These are phyloP conservation scores for Microcos paniculata DNA, from an alignment of 345 rosid genomes.

Conservation along the genomic window DNA sequence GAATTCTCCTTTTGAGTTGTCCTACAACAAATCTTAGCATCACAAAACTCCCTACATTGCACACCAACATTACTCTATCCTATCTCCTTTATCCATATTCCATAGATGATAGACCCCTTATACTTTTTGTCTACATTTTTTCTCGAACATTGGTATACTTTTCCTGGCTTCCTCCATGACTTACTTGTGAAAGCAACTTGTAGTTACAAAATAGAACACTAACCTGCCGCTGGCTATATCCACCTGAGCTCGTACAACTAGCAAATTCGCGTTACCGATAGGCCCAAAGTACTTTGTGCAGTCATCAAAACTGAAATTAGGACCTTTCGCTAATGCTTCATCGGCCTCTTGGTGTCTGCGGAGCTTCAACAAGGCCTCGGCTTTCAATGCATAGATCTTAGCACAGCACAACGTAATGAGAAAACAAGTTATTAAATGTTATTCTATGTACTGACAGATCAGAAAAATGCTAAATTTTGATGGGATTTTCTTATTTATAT, in stretches of 20 bases:
- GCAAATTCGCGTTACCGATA: conserved; percentile 62
- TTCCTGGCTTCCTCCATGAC: neutral
- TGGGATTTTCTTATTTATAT: neutral
- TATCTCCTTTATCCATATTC: neutral
- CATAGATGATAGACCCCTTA: neutral
- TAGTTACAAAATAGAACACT: conserved; percentile 11
- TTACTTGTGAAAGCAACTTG: neutral
- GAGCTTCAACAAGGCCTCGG: conserved; percentile 79
- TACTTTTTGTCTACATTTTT: neutral
- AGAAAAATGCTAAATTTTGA: neutral
- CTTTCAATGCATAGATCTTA: conserved; percentile 79
- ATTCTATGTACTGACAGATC: neutral
- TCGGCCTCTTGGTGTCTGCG: conserved; percentile 81
- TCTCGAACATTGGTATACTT: neutral
- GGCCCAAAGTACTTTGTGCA: conserved; percentile 78
- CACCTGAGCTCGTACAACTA: conserved; percentile 77
- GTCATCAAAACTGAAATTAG: conserved; percentile 55
- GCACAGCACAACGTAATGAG: neutral
- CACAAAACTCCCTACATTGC: conserved; percentile 9
- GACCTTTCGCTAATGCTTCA: conserved; percentile 50
- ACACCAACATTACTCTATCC: neutral
- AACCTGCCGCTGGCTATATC: conserved; percentile 88
- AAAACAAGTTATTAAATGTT: neutral
- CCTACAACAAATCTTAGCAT: conserved; percentile 10
- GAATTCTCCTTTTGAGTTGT: conserved; percentile 43